Base-by-base conservation (phyloP, 2,329 filamentous ascomycete genomes). In the Cladophialophora bantiana region DNA sequence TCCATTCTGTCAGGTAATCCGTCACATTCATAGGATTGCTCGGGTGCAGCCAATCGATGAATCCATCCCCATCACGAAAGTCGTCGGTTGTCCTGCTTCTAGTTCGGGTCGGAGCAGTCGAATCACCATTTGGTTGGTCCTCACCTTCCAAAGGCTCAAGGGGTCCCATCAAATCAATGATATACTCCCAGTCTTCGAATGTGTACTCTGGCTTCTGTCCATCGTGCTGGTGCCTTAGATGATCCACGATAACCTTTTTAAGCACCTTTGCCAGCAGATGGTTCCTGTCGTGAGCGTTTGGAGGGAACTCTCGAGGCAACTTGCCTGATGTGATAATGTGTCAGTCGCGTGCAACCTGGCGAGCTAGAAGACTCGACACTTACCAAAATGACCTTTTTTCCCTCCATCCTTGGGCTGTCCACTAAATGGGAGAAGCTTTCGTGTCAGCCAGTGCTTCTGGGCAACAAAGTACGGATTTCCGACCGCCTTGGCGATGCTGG, bases 401-500 rank as follows among this genome's bases (percentile, higher is more conserved):
- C 12, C 36, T 13, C 9, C 36, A 40, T 40, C 12, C 12, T 40
- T 40, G 36, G 36, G 36, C 12, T 40, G 4, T 40, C 12, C 36
- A 4, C 36, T 4, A 13, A 4, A 12, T 13, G 36, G 9, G 12
- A 40, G 13, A 40, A 40, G 36, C 12, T 40, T 40, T 40, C 36
- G 36, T 40, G 10, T 40, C 36, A 40, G 36, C 36, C 36, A 40
- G 36, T 12, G 12, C 36, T 40, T 40, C 36, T 40, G 36, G 4
- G 36, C 36, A 4, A 40, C 36, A 13, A 40, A 40, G 36, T 40
- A 40, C 36, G 36, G 36, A 40, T 40, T 40, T 9, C 36, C 36
- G 10, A 40, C 36, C 36, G 36, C 36, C 36, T 40, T 40, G 4
- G 36, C 36, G 36, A 85, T 83, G 64, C 84, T 82, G 65, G 77